Evolutionary conservation across 805 yeast species (phyloP), one percentile per base, ranked within the genome.

Genomic region (Wickerhamiella alocasiicola): DNA sequence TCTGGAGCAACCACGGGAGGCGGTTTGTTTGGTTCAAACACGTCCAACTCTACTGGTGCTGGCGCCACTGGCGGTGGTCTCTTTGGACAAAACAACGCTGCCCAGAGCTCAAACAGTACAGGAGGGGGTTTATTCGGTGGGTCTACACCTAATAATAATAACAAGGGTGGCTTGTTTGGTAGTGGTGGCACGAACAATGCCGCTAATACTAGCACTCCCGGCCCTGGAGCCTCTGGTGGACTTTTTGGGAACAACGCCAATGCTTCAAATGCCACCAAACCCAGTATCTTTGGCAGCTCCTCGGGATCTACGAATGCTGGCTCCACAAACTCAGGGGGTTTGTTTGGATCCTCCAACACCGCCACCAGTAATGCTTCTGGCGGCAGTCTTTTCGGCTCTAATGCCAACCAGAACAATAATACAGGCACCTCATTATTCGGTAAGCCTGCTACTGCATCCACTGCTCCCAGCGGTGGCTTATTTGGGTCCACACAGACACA

Each of bases 231-330:
- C 7, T 30, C 26, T 17, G 45, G 29, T 26, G 57, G 58, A 3
- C 56, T 61, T 6, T 49, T 56, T 21, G 62, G 61, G 47, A 64
- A 64, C 6, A 43, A 45, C 6, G 16, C 6, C 28, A 18, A 42
- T 9, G 38, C 39, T 18, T 44, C 20, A 38, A 51, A 39, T 17
- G 20, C 9, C 18, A 41, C 34, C 9, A 29, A 20, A 19, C 20
- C 36, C 17, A 21, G 30, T 13, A 23, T 31, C 3, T 31, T 31
- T 20, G 35, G 35, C 9, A 9, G 16, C 13, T 9, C 9, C 6
- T 24, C 31, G 4, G 18, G 17, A 3, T 12, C 34, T 12, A 4
- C 15, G 7, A 33, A 32, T n/a, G 9, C n/a, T 9, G 24, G 24
- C 16, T 6, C 27, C 11, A 19, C 31, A 13, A n/a, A n/a, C n/a